A percentile compares a stretch with the other conserved stretches of the same genome.
Conservation (phyloP, 169 alveolate species). For the Miamiensis avidus region DNA sequence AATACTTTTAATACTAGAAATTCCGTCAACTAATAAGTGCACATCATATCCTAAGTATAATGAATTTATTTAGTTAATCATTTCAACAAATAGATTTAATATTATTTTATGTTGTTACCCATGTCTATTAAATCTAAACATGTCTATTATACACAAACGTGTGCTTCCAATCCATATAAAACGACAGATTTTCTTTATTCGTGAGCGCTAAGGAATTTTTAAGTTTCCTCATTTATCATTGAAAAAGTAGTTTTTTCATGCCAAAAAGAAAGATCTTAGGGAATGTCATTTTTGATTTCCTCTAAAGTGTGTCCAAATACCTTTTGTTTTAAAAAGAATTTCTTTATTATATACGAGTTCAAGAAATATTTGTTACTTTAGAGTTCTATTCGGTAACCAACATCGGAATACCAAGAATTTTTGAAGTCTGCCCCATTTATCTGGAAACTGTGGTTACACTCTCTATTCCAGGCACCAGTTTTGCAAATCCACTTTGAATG, state of each 20-base stretch:
- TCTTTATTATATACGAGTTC: too few relatives aligned
- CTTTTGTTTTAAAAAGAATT: neutral
- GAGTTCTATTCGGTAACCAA: slow-evolving; percentile 2
- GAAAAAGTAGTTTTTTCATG: slow-evolving; percentile 17
- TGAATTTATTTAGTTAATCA: neutral
- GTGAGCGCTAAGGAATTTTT: neutral
- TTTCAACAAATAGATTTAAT: neutral
- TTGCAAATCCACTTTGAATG: slow-evolving; percentile 14
- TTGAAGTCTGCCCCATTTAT: slow-evolving; percentile 16
- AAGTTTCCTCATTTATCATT: slow-evolving; percentile 17
- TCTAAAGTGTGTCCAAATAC: slow-evolving; percentile 18
- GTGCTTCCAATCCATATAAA: slow-evolving; percentile 22
- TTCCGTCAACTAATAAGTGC: slow-evolving; percentile 16
- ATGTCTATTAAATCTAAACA: slow-evolving; percentile 21
- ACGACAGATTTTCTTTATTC: slow-evolving; percentile 1
- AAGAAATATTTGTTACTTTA: neutral
- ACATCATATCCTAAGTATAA: neutral
- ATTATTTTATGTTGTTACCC: neutral
- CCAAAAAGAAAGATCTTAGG: neutral
- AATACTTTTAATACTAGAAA: slow-evolving; percentile 20
- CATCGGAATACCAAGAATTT: slow-evolving; percentile 2
- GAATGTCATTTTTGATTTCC: neutral
- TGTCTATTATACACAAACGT: slow-evolving; percentile 28
- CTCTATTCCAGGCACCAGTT: neutral
- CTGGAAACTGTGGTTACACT: slow-evolving; percentile 1